phyloP scores from a whole-genome alignment of 2,329 filamentous ascomycete species.

The Metarhizium guizhouense region DNA sequence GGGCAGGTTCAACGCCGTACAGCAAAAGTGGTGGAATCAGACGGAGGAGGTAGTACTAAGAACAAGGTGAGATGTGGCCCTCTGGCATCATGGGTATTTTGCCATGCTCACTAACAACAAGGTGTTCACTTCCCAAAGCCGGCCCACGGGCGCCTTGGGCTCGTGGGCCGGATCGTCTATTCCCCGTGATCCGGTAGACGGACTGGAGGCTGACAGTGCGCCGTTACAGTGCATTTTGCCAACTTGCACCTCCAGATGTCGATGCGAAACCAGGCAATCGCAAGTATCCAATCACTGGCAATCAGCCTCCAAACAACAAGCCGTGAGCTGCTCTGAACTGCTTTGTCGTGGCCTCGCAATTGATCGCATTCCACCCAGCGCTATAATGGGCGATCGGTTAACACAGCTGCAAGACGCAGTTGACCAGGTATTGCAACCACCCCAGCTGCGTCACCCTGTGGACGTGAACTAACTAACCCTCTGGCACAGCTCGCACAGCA shows the following conservation, averaged over 20 bases:
- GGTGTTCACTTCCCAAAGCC: conserved; percentile 26
- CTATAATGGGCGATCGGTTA: conserved; percentile 61
- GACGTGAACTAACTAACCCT: conserved; percentile 1
- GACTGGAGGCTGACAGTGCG: not conserved
- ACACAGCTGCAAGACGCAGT: conserved; percentile 81
- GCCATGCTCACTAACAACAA: conserved; percentile 19
- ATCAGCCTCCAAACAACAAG: not conserved
- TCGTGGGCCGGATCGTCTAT: conserved; percentile 18
- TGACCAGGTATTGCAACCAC: conserved; percentile 51
- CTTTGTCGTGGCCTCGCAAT: not conserved
- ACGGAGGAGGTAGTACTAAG: not conserved
- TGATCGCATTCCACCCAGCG: not conserved
- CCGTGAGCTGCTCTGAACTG: not conserved
- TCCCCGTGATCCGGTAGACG: conserved; percentile 9
- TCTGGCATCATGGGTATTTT: conserved; percentile 5
- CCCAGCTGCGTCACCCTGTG: not conserved
- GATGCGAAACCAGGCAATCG: too few relatives aligned
- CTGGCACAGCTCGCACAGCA: conserved; percentile 52
- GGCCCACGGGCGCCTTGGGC: not conserved
- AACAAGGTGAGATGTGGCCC: conserved; percentile 6
- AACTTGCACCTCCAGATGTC: not conserved
- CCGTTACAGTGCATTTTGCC: not conserved
- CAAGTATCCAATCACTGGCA: not conserved
- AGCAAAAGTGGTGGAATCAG: not conserved
- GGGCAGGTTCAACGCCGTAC: not conserved